Conservation (phyloP, 495 filamentous ascomycete genomes). For the Penicillium waksmanii region DNA sequence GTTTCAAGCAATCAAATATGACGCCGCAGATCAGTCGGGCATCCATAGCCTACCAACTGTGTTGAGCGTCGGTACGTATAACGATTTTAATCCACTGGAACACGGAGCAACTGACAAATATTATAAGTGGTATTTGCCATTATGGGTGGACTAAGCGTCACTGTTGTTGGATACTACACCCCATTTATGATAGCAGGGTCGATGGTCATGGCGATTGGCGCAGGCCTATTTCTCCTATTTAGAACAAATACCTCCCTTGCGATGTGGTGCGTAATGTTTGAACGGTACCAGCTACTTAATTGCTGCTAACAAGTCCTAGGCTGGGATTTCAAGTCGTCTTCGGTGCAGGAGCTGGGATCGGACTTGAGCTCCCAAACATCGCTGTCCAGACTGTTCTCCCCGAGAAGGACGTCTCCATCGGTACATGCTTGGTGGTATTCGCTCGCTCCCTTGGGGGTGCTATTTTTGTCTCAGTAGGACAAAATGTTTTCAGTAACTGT, state of each 20-base stretch:
- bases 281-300: too few relatives aligned
- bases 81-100: too few relatives aligned
- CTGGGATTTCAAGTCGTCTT: conserved; percentile 29
- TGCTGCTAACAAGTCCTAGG: too few relatives aligned
- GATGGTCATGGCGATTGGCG: conserved; percentile 33
- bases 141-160: conserved; percentile 21
- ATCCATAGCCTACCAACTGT: conserved; percentile 24
- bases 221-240: conserved; percentile 37
- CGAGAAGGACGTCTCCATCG: conserved; percentile 37
- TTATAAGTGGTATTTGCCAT: conserved; percentile 24
- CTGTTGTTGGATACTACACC: conserved; percentile 42
- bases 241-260: conserved; percentile 22
- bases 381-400: conserved; percentile 45
- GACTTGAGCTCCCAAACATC: conserved; percentile 37
- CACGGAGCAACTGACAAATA: too few relatives aligned
- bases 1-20: conserved; percentile 41
- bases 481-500: conserved; percentile 37
- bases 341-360: conserved; percentile 42
- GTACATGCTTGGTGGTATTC: conserved; percentile 44
- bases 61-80: too few relatives aligned
- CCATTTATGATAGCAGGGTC: conserved; percentile 38
- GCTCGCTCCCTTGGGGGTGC: conserved; percentile 44
- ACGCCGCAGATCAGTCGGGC: conserved; percentile 32
- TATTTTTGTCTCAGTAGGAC: conserved; percentile 36
- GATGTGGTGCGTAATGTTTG: conserved; percentile 36